Evolutionary conservation across 768 basidiomycete genomes (phyloP), one percentile per base, ranked within the genome.

Genomic region (Mrakia gelida): DNA sequence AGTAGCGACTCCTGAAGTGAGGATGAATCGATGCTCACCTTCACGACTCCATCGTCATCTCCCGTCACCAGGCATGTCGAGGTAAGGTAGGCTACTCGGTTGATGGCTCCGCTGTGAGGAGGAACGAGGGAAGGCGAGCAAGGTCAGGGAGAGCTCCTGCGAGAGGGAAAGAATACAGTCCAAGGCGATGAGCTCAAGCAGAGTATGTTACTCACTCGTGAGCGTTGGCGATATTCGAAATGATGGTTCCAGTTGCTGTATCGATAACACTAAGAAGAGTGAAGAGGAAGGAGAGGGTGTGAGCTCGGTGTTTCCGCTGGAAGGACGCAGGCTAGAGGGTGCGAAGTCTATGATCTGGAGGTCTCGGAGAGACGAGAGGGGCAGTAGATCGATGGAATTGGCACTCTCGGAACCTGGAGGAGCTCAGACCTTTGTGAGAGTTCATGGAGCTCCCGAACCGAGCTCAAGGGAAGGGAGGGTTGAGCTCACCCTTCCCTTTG

Each of bases 21-120:
- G 26, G n/a, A 1, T 1, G 59, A 28, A 13, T 10, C n/a, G 23
- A 28, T 9, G n/a, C 59, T n/a, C 72, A 92, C 94, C 88, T 96
- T 96, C 84, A 98, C 90, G 32, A 94, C 90, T 49, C 95, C 95
- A 75, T 95, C 94, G 82, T 98, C 95, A 83, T 97, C 95, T 26
- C 95, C 95, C 10, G 92, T 94, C 28, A 90, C 89, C 23, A 96
- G 83, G 76, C 94, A 84, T 84, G 92, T 89, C 7, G 91, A 89
- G 80, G 89, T 88, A 62, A 93, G 84, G 80, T 87, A 86, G 81
- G 90, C 90, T 52, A 97, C 88, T 78, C 95, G 92, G 83, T 96
- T 97, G 80, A 98, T 91, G 13, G 43, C 41, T 63, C 75, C 80
- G 74, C 78, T 62, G 74, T 67, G 38, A 54, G 34, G 49, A 41